These are phyloP conservation scores for Craterostigma plantagineum DNA, from an alignment of 257 asterid genomes.

Conservation along the genomic window DNA sequence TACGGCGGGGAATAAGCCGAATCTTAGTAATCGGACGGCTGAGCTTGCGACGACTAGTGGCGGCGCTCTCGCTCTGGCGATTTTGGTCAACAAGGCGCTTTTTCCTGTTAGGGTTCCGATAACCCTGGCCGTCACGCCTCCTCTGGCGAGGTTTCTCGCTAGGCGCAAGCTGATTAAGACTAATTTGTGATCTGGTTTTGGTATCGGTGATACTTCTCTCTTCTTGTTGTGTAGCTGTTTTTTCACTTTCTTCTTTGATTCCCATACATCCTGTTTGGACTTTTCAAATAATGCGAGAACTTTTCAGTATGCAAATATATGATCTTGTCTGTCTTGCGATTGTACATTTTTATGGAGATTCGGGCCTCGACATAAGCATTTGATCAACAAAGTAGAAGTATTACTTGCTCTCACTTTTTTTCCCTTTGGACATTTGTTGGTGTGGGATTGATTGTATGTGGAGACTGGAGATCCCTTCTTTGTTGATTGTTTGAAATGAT, in stretches of 20 bases:
- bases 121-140: conserved; percentile 82
- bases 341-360: no score
- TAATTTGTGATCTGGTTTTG: conserved; percentile 15
- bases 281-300: no score
- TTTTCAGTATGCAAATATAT: no score
- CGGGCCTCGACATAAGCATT: no score
- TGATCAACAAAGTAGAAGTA: no score
- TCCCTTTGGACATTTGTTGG: no score
- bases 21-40: conserved; percentile 57
- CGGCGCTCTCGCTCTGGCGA: conserved; percentile 73
- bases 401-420: no score
- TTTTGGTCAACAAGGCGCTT: conserved; percentile 73
- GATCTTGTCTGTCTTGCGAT: no score
- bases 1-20: conserved; percentile 20
- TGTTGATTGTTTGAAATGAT: no score
- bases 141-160: conserved; percentile 65
- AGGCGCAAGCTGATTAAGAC: conserved; percentile 46
- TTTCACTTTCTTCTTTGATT: no score
- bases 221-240: background rate
- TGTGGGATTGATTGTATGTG: background rate
- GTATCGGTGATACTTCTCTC: background rate
- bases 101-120: conserved; percentile 86
- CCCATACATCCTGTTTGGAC: no score
- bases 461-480: no score
- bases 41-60: conserved; percentile 74